Base-by-base conservation (phyloP, 2,329 filamentous ascomycete species). In the Diplocarpon mali region DNA sequence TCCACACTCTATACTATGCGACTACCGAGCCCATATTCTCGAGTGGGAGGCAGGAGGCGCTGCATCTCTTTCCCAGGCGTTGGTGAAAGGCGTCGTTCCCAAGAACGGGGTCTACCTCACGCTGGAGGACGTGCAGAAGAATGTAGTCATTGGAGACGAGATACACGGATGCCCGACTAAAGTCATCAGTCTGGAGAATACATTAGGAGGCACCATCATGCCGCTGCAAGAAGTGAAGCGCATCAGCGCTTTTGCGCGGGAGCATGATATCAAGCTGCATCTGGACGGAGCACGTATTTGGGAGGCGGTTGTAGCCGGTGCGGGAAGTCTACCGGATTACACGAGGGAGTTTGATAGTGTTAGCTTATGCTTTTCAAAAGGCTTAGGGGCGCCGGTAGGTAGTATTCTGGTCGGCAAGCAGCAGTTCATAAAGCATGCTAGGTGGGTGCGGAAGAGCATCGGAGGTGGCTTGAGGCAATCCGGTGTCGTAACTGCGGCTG, bases 181-280 rank as follows among this genome's bases (percentile, higher is more conserved):
- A 36, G 75, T 95, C 40, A 85, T 95, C 53, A 80, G 76, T 50
- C 69, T 95, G 38, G 88, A 95, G 60, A 95, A 94, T 61, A 95
- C 89, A 1, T 72, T 94, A 40, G 76, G 78, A 44, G 88, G 88
- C 17, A 78, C 80, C 56, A 70, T 95, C 36, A 82, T 85, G 71
- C 89, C 88, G 0, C 70, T 94, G 1, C 64, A 66, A 1, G 87
- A 94, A 62, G 73, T 79, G 9, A 70, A 69, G 47, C 70, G 73
- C 35, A 94, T 95, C 57, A 71, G 77, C 0, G 68, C 69, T 1
- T 95, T 84, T 70, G 85, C 81, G 48, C 70, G 59, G 55, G 60
- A 72, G 56, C 69, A 85, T 51, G 69, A 66, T 16, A 78, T 92
- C 48, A 73, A 75, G 48, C 69, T 89, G 57, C 86, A 93, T 62